Evolutionary conservation across 176 grass and related monocot genomes (phyloP), one percentile per base, ranked within the genome.

Genomic region (Carex pumila): DNA sequence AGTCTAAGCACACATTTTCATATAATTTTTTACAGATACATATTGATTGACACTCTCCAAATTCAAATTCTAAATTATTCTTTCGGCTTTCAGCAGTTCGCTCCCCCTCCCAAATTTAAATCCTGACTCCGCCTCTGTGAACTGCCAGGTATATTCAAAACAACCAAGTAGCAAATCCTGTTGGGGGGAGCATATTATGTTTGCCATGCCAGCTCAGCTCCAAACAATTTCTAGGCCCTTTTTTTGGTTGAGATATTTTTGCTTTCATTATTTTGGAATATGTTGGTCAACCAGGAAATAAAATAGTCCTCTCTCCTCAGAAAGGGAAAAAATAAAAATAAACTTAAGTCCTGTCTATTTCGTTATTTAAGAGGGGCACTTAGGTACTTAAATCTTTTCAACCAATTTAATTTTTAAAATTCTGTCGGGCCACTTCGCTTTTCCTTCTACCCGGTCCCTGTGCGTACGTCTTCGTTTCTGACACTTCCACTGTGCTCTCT

Each of bases 381-480:
- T 22, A 17, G 10, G 2, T 21, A 73, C 31, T 73, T 84, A 3
- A 74, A 59, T 31, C 19, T 61, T 75, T 59, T 60, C 37, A 45
- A 62, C 37, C 15, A 36, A 45, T 71, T 47, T 45, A n/a, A 43
- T 71, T 57, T 78, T 78, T 31, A 77, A 76, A 78, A 78, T 56
- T 57, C 50, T 78, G 73, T 34, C 43, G 65, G 81, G 45, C 13
- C 36, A 66, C 64, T 83, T 83, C 13, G 6, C 61, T 81, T 81
- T 65, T 65, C 83, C 54, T 15, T 34, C 50, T 73, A 25, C 25
- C 25, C 25, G 0, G 49, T 84, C 50, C 50, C 79, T 85, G 68
- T 88, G 71, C 62, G 80, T 79, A 67, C 81, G 85, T 87, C 82
- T 79, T 86, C 81, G 55, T 69, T 74, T 87, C 91, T 94, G 90